phyloP scores from a whole-genome alignment of 768 basidiomycete genomes.

The Collybiopsis luxurians region DNA sequence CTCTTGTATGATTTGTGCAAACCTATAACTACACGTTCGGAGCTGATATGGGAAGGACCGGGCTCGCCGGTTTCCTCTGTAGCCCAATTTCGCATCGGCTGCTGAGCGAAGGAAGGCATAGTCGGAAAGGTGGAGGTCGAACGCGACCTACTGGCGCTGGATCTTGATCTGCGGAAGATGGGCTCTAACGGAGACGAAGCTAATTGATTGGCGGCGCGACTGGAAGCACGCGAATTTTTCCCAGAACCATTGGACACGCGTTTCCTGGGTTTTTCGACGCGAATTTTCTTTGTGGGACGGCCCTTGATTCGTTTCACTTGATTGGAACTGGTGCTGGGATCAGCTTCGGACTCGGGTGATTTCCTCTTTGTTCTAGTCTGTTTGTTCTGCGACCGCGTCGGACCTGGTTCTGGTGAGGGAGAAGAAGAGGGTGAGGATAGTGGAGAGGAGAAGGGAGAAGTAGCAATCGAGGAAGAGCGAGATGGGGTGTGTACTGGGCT shows the following conservation, averaged over 20 bases:
- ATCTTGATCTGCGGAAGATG: constrained; percentile 38
- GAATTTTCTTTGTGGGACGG: constrained; percentile 1
- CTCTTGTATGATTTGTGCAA: constrained; percentile 68
- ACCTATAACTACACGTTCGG: constrained; percentile 58
- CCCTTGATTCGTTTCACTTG: neutral
- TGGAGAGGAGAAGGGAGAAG: constrained; percentile 6
- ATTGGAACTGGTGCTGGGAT: neutral
- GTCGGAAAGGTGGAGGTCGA: constrained; percentile 56
- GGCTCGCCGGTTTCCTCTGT: constrained; percentile 49
- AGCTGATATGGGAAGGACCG: constrained; percentile 54
- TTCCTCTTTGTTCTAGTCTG: constrained; percentile 5
- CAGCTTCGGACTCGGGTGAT: neutral
- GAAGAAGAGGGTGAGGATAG: constrained; percentile 1
- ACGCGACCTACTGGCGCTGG: constrained; percentile 58
- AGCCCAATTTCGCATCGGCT: constrained; percentile 48
- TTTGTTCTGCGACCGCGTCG: neutral
- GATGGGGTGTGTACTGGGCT: neutral
- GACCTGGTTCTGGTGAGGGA: neutral
- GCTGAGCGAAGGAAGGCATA: constrained; percentile 28
- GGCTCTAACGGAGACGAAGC: constrained; percentile 47
- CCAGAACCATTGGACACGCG: constrained; percentile 25
- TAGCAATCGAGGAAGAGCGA: neutral
- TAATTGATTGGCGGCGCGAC: constrained; percentile 35
- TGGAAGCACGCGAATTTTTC: constrained; percentile 36
- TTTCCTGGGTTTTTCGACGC: constrained; percentile 22